Evolutionary conservation across 768 basidiomycete genomes (phyloP).

Genomic region (Lentinula guzmanii): DNA sequence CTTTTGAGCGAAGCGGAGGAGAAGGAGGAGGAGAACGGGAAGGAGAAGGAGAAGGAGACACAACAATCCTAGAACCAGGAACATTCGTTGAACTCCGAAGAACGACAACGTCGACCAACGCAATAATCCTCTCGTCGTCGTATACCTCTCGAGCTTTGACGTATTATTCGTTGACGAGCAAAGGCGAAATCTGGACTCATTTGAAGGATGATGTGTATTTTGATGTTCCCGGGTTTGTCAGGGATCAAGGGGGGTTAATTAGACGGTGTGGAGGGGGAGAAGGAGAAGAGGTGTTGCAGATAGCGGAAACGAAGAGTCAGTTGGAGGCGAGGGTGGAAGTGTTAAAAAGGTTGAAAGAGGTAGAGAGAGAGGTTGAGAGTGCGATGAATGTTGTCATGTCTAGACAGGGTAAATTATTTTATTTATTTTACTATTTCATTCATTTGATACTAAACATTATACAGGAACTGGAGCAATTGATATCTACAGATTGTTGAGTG

Average conservation of each 20-base stretch:
- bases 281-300: conserved; percentile 21
- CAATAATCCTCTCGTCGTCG: conserved; percentile 23
- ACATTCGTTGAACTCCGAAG: conserved; percentile 48
- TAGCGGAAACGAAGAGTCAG: conserved; percentile 27
- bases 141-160: conserved; percentile 18
- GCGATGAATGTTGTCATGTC: conserved; percentile 23
- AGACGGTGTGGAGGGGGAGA: too few relatives aligned
- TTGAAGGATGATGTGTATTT: conserved; percentile 52
- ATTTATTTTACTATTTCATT: too few relatives aligned
- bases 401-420: conserved; percentile 2
- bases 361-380: conserved; percentile 44
- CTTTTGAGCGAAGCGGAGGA: conserved; percentile 14
- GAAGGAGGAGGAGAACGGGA: conserved; percentile 12
- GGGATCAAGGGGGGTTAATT: too few relatives aligned
- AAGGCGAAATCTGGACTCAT: conserved; percentile 51
- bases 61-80: conserved; percentile 26
- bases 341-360: conserved; percentile 49
- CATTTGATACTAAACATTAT: too few relatives aligned
- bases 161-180: conserved; percentile 19
- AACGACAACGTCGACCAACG: conserved; percentile 15
- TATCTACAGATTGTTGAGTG: conserved; percentile 39
- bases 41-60: conserved; percentile 5
- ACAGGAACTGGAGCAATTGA: conserved; percentile 15
- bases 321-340: conserved; percentile 59
- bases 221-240: conserved; percentile 45